Conservation (phyloP, 768 basidiomycete species). For the Amanita phalloides region DNA sequence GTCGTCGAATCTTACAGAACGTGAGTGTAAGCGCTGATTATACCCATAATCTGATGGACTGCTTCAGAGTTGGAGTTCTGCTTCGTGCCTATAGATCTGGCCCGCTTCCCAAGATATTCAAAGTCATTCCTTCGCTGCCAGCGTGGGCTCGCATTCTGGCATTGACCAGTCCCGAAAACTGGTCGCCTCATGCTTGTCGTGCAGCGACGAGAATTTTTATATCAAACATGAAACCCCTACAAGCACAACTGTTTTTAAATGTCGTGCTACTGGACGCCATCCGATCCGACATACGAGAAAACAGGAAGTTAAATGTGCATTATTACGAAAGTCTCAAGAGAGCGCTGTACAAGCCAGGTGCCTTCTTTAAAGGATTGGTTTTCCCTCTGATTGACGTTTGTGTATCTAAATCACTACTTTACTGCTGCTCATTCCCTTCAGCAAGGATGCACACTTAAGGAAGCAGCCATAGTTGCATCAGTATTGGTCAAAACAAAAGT, state of each 20-base stretch:
- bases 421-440: slow-evolving; percentile 10
- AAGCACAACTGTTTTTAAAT: slow-evolving; percentile 86
- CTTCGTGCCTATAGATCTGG: slow-evolving; percentile 89
- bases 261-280: slow-evolving; percentile 88
- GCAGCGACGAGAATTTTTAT: slow-evolving; percentile 94
- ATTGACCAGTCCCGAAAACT: slow-evolving; percentile 83
- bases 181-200: slow-evolving; percentile 92
- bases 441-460: slow-evolving; percentile 81
- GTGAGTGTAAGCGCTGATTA: slow-evolving; percentile 31
- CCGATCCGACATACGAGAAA: slow-evolving; percentile 75
- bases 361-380: slow-evolving; percentile 96
- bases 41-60: slow-evolving; percentile 1
- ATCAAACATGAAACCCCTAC: slow-evolving; percentile 92
- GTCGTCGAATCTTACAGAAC: slow-evolving; percentile 91
- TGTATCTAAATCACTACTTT: slow-evolving; percentile 1
- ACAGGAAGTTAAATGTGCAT: slow-evolving; percentile 87
- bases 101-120: slow-evolving; percentile 93
- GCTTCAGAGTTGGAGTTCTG: slow-evolving; percentile 67
- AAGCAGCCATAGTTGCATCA: slow-evolving; percentile 90
- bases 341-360: slow-evolving; percentile 90
- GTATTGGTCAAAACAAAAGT: slow-evolving; percentile 85
- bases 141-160: slow-evolving; percentile 95
- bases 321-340: slow-evolving; percentile 91
- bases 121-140: slow-evolving; percentile 91
- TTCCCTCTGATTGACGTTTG: slow-evolving; percentile 91